These are phyloP conservation scores for Myrica gale DNA, from an alignment of 306 rosid genomes.

Conservation along the genomic window DNA sequence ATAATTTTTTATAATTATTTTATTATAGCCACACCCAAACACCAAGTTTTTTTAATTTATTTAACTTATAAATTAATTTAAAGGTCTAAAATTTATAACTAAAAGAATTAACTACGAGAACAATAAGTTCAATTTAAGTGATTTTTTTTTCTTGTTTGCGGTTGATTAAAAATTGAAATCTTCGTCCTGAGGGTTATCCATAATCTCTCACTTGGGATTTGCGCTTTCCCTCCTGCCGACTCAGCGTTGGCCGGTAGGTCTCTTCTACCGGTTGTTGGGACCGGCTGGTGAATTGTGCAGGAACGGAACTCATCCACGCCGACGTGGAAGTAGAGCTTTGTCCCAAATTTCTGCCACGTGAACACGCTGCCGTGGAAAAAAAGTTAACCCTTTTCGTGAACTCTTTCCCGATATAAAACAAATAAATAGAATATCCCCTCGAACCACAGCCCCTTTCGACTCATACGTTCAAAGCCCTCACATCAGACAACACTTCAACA, in stretches of 20 bases:
- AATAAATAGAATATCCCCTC: not conserved
- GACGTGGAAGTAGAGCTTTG: constrained; percentile 8
- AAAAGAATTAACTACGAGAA: no score
- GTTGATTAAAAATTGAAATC: no score
- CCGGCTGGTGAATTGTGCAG: not conserved
- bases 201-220: no score
- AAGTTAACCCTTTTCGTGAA: not conserved
- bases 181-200: no score
- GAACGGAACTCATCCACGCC: not conserved
- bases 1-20: no score
- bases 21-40: no score
- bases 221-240: no score
- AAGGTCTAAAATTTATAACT: no score
- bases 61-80: no score
- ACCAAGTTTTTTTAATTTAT: no score
- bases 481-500: not conserved
- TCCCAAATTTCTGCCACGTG: constrained; percentile 14
- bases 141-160: no score
- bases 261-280: not conserved
- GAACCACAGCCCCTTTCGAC: not conserved
- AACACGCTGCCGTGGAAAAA: constrained; percentile 24
- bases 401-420: not conserved
- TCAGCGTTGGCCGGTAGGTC: not conserved
- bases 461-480: not conserved
- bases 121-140: no score